These are phyloP conservation scores for Galeopsis tetrahit DNA, from an alignment of 257 asterid genomes.

Conservation along the genomic window DNA sequence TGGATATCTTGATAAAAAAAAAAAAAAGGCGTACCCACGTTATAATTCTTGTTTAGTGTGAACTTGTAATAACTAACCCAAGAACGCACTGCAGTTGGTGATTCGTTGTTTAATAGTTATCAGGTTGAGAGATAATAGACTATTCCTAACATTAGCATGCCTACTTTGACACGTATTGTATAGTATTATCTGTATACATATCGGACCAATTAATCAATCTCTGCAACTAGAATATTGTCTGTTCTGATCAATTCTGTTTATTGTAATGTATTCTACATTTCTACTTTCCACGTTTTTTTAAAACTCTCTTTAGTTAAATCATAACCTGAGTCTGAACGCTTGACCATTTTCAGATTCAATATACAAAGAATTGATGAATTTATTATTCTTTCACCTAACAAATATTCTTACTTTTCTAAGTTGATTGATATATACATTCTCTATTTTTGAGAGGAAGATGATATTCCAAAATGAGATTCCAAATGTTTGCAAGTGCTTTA, in stretches of 20 bases:
- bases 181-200: too few relatives aligned
- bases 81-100: background rate
- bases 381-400: background rate
- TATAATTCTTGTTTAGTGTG: background rate
- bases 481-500: constrained; percentile 21
- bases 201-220: background rate
- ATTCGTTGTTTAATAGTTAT: too few relatives aligned
- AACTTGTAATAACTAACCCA: background rate
- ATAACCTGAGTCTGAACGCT: background rate
- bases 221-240: background rate
- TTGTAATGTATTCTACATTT: background rate
- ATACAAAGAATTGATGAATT: background rate
- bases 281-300: background rate
- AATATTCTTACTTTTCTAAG: background rate
- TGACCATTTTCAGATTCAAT: background rate
- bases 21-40: background rate
- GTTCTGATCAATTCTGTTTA: background rate
- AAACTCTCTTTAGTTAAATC: background rate
- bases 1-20: too few relatives aligned
- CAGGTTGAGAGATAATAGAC: background rate
- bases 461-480: constrained; percentile 35
- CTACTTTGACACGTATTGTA: background rate
- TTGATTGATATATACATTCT: background rate
- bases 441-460: background rate
- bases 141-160: background rate